phyloP scores from a whole-genome alignment of 129 eudicot genomes.

The Arctium lappa region DNA sequence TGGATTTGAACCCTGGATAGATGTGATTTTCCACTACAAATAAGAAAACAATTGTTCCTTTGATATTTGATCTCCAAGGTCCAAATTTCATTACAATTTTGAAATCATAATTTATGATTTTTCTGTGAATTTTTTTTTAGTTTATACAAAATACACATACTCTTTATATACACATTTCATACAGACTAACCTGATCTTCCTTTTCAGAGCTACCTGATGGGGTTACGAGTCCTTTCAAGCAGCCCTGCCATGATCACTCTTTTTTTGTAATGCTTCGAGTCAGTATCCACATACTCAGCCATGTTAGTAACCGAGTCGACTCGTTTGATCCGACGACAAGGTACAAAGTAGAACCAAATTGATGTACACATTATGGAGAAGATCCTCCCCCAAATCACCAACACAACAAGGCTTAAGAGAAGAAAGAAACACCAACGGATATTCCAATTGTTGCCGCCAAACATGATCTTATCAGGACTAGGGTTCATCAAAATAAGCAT shows the following conservation, averaged over 20 bases:
- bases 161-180: not conserved
- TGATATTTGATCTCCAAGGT: not conserved
- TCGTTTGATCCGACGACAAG: constrained; percentile 16
- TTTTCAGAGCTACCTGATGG: constrained; percentile 13
- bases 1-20: too few relatives aligned
- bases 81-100: constrained; percentile 17
- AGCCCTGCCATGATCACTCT: constrained; percentile 62
- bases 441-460: constrained; percentile 9
- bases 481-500: not conserved
- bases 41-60: not conserved
- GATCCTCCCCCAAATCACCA: constrained; percentile 46
- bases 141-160: constrained; percentile 5
- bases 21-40: not conserved
- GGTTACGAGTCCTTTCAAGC: constrained; percentile 44
- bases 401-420: constrained; percentile 37
- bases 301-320: not conserved
- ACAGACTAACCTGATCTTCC: constrained; percentile 9
- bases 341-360: constrained; percentile 34
- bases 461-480: not conserved
- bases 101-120: not conserved
- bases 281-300: constrained; percentile 17
- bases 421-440: constrained; percentile 35
- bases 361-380: constrained; percentile 55
- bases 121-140: not conserved
- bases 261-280: constrained; percentile 52